Evolutionary conservation across 176 grass and related monocot genomes (phyloP), one percentile per base, ranked within the genome.

Genomic region (Melocanna baccifera): DNA sequence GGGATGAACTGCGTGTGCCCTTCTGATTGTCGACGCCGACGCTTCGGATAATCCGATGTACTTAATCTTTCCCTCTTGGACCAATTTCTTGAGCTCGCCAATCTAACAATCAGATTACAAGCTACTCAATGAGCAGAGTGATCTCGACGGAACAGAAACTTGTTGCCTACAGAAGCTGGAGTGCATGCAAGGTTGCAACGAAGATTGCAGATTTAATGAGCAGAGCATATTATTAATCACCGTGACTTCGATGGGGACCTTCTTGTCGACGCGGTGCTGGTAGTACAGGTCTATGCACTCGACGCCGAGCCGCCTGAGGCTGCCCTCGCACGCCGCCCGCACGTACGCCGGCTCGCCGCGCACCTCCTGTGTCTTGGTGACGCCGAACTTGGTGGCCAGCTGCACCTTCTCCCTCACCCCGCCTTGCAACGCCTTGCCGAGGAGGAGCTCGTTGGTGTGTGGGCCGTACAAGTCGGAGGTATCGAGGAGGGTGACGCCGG

Each of bases 241-340:
- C 67, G 90, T 89, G 75, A 97, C 39, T 67, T 97, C 94, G 61
- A 97, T 89, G 6, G 90, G 94, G 36, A 94, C 76, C 8, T 68
- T 77, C 16, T 42, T 89, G 56, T 97, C 92, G 26, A 94, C 32
- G 22, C 90, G 91, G 34, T 90, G 91, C 69, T 92, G 94, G 70
- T 92, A 92, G 75, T 97, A 97, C 37, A 94, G 80, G 51, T 97
- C 92, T 7, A 97, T 39, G 51, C 85, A 94, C 8, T 86, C 87
- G 22, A 94, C 46, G 15, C 78, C 73, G 2, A 97, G 91, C 32
- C 91, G 18, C 51, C 76, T 68, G 22, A 92, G 76, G 81, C 90
- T 92, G 47, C 73, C 83, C 52, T 90, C 88, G 26, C 91, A 93
- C 2, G 93, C 88, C 11, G 86, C 91, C 0, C 93, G 79, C 4